Evolutionary conservation across 176 grass and related monocot species (phyloP).

Genomic region (Avena atlantica): DNA sequence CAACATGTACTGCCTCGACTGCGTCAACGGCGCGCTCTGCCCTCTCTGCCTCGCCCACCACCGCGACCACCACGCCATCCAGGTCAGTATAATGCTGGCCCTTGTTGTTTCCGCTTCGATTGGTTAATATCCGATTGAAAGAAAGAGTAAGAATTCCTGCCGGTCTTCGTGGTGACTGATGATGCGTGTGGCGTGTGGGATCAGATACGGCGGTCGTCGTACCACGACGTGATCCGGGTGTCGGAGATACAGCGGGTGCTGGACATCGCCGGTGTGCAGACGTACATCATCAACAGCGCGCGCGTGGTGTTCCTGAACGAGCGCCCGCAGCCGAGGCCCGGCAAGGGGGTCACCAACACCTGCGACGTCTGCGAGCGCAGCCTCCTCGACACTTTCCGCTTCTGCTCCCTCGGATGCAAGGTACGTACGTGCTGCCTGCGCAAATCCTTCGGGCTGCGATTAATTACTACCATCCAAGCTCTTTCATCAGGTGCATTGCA

Average conservation of each 20-base stretch:
- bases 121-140: no score
- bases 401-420: slow-evolving; percentile 99
- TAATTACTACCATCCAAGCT: neutral
- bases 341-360: slow-evolving; percentile 98
- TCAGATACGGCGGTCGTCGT: slow-evolving; percentile 87
- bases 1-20: slow-evolving; percentile 99
- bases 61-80: slow-evolving; percentile 78
- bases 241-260: slow-evolving; percentile 94
- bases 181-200: no score
- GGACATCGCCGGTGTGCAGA: slow-evolving; percentile 94
- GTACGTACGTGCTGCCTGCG: slow-evolving; percentile 9
- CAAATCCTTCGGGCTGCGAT: neutral
- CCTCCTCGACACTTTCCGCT: slow-evolving; percentile 96
- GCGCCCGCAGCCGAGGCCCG: slow-evolving; percentile 82
- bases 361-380: slow-evolving; percentile 96
- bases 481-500: neutral
- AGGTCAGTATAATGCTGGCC: neutral
- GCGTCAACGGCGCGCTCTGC: slow-evolving; percentile 81
- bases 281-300: slow-evolving; percentile 98
- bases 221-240: slow-evolving; percentile 98
- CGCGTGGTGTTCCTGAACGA: slow-evolving; percentile 99
- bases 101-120: no score
- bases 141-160: no score
- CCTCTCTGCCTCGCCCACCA: slow-evolving; percentile 83
- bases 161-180: no score